Conservation (phyloP, 805 yeast species). For the Danielia oregonensis region DNA sequence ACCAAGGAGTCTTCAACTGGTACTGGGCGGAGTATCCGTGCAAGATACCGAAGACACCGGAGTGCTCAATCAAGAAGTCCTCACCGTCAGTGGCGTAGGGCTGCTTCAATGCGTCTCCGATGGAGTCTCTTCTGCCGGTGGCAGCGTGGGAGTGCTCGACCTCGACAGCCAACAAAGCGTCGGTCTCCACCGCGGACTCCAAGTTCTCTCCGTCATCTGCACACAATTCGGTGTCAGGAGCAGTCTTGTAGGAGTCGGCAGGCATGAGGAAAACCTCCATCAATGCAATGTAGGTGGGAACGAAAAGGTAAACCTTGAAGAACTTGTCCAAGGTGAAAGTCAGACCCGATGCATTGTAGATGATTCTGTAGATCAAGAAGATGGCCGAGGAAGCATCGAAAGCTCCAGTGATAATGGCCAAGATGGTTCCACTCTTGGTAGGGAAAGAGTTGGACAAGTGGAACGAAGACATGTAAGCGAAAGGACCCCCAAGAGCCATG, state of each 20-base stretch:
- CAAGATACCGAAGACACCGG: constrained; percentile 50
- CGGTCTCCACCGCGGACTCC: constrained; percentile 18
- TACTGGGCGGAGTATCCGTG: constrained; percentile 49
- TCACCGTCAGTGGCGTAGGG: constrained; percentile 52
- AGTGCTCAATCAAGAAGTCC: constrained; percentile 27
- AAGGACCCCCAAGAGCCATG: constrained; percentile 59
- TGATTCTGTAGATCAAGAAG: constrained; percentile 44
- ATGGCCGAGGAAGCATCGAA: constrained; percentile 58
- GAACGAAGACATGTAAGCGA: constrained; percentile 52
- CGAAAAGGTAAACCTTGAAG: constrained; percentile 44
- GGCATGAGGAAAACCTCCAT: constrained; percentile 50
- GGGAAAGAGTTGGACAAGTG: constrained; percentile 58
- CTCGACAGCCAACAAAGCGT: constrained; percentile 21
- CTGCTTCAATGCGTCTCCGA: constrained; percentile 54
- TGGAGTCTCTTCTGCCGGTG: constrained; percentile 44
- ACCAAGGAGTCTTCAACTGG: constrained; percentile 53
- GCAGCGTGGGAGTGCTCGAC: constrained; percentile 3
- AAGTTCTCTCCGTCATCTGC: too few species aligned
- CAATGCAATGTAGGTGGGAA: constrained; percentile 46
- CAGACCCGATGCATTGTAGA: constrained; percentile 30
- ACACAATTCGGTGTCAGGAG: constrained; percentile 23
- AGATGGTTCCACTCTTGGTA: constrained; percentile 45
- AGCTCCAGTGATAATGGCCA: constrained; percentile 55
- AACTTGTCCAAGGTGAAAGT: constrained; percentile 40
- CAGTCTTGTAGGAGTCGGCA: constrained; percentile 44